Base-by-base conservation (phyloP, 2,329 filamentous ascomycete genomes). In the Sarocladiaceae sp. region DNA sequence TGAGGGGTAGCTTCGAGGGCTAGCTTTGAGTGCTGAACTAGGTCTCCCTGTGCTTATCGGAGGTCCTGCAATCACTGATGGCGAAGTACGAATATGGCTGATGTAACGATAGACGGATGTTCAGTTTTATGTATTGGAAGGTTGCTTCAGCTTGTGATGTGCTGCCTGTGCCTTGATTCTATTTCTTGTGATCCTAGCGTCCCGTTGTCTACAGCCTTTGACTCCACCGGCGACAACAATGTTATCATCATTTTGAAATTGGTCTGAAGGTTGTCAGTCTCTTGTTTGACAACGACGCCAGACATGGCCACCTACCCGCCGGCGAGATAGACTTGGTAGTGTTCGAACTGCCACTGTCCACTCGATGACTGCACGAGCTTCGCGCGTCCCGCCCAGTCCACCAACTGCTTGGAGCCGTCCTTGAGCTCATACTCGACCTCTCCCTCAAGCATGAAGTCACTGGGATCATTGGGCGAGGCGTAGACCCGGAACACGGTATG, bases 311-410 rank as follows among this genome's bases (percentile, higher is more conserved):
- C 37, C 29, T 15, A 41, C 37, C 37, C 37, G 9, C 37, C 37
- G 19, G 37, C 37, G 20, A 76, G 48, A 53, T 75, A 77, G 5
- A 77, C 72, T 55, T 76, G 72, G 55, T 78, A 77, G 49, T 69
- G 72, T 23, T 65, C 59, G 63, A 76, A 66, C 58, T 64, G 76
- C 55, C 78, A 72, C 50, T 67, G 68, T 3, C 72, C 76, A 35
- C 73, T 68, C 34, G 64, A 63, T 5, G 72, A 69, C 21, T 67
- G 52, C 11, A 42, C 59, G 34, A 83, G 66, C 44, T 73, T 64
- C 3, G 72, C 76, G 48, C 72, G 62, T 43, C 67, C 76, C 15
- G 72, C 71, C 76, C 76, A 81, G 10, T 77, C 72, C 3, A 76
- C 56, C 2, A 54, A 54, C 3, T 60, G 59, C 3, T 48, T 46